Evolutionary conservation across 495 filamentous ascomycete species (phyloP).

Genomic region (Xylaria nigripes): DNA sequence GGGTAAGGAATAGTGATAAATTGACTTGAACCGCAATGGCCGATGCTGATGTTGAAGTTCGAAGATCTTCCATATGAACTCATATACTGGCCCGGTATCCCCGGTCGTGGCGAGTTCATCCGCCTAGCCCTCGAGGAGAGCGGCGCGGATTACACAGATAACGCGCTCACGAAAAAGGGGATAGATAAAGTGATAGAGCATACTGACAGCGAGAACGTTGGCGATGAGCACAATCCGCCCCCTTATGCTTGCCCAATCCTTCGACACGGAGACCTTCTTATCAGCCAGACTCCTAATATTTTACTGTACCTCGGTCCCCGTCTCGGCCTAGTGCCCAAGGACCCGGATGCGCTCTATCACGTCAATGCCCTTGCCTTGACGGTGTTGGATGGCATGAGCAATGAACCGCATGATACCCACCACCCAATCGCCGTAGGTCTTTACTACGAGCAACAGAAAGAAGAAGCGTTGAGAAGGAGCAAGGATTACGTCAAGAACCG

Average conservation of each 20-base stretch:
- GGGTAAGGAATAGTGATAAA: not conserved
- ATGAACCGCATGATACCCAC: constrained; percentile 61
- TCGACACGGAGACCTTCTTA: constrained; percentile 47
- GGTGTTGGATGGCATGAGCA: constrained; percentile 54
- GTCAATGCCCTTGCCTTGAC: constrained; percentile 53
- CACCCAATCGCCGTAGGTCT: constrained; percentile 48
- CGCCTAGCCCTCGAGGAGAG: constrained; percentile 57
- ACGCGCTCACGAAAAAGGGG: constrained; percentile 34
- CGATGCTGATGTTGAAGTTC: not conserved
- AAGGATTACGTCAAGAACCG: constrained; percentile 48
- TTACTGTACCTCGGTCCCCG: constrained; percentile 50
- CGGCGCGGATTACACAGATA: constrained; percentile 52
- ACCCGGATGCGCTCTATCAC: constrained; percentile 38
- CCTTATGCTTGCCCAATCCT: constrained; percentile 55
- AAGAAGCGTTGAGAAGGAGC: constrained; percentile 43
- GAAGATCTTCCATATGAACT: constrained; percentile 44
- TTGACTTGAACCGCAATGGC: not conserved
- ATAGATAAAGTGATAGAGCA: constrained; percentile 29
- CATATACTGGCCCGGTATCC: constrained; percentile 56
- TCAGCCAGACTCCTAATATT: constrained; percentile 59
- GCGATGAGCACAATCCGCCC: constrained; percentile 47
- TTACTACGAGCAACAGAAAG: constrained; percentile 64
- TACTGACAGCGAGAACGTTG: constrained; percentile 27
- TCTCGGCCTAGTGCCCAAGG: constrained; percentile 42
- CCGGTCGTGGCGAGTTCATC: constrained; percentile 58